Percentiles rank a stretch among this genome's conserved stretches.
phyloP scores from a whole-genome alignment of 2,329 filamentous ascomycete genomes.

The Aureobasidium pullulans region DNA sequence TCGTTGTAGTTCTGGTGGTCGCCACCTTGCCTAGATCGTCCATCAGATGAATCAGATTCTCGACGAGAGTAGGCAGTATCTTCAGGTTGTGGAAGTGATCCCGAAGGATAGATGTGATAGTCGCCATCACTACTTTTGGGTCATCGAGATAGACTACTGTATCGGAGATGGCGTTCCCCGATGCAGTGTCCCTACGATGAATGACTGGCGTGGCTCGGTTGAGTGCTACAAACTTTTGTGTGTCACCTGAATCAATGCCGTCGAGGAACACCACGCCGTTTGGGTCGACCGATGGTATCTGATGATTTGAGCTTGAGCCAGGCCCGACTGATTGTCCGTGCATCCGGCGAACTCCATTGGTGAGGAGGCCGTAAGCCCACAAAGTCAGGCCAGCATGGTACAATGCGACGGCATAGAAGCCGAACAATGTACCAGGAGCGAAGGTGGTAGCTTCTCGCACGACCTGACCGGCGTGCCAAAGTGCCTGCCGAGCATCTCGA shows the following conservation, averaged over 20 bases:
- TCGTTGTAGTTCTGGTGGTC: background rate
- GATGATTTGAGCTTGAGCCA: too few relatives aligned
- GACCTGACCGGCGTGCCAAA: conserved; percentile 61
- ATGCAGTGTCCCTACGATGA: conserved; percentile 36
- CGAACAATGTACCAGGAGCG: conserved; percentile 33
- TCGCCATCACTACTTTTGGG: conserved; percentile 50
- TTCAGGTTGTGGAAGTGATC: conserved; percentile 35
- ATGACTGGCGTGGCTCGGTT: conserved; percentile 47
- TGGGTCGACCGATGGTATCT: too few relatives aligned
- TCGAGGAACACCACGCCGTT: conserved; percentile 37
- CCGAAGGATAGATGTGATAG: conserved; percentile 48
- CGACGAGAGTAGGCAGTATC: conserved; percentile 50
- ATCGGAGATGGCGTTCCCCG: conserved; percentile 12
- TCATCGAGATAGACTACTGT: conserved; percentile 41
- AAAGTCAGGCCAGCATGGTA: conserved; percentile 60
- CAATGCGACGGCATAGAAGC: conserved; percentile 59
- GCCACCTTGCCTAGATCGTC: conserved; percentile 38
- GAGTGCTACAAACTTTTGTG: conserved; percentile 51
- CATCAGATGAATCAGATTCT: conserved; percentile 57
- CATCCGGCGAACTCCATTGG: conserved; percentile 32
- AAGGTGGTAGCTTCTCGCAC: conserved; percentile 44
- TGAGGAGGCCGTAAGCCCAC: conserved; percentile 54
- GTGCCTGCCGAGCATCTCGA: conserved; percentile 46
- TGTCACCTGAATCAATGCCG: conserved; percentile 42
- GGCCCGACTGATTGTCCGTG: conserved; percentile 12